These are phyloP conservation scores for Malus sylvestris DNA, from an alignment of 306 rosid species.

Conservation along the genomic window DNA sequence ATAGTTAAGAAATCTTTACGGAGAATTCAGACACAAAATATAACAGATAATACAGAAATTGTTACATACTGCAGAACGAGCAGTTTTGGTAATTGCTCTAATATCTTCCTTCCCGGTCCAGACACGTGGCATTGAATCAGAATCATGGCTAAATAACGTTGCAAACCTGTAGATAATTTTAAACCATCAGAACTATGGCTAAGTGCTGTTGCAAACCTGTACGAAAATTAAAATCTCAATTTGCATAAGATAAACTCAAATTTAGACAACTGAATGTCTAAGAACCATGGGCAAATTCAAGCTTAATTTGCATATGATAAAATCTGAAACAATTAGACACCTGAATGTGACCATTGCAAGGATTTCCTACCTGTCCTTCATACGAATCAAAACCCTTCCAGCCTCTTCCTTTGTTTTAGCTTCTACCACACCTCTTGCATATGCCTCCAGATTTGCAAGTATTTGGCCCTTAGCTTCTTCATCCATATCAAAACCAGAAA, in stretches of 20 bases:
- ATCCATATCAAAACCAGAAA: slow-evolving; percentile 71
- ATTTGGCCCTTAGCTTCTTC: slow-evolving; percentile 47
- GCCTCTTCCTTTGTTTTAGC: slow-evolving; percentile 93
- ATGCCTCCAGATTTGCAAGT: slow-evolving; percentile 40
- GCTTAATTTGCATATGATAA: slow-evolving; percentile 18
- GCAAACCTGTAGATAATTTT: slow-evolving; percentile 61
- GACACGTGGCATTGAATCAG: slow-evolving; percentile 95
- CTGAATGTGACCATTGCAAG: slow-evolving; percentile 11
- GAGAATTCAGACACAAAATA: neutral
- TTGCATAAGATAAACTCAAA: no score
- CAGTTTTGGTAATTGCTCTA: slow-evolving; percentile 83
- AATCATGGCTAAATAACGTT: slow-evolving; percentile 81
- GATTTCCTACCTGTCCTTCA: slow-evolving; percentile 84
- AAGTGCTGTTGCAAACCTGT: no score
- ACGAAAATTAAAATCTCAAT: no score
- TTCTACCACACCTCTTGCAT: slow-evolving; percentile 76
- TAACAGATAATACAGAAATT: slow-evolving; percentile 4
- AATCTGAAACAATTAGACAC: neutral
- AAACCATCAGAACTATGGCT: slow-evolving; percentile 44
- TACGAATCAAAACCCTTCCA: slow-evolving; percentile 78
- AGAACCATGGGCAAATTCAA: slow-evolving; percentile 12
- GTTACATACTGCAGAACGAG: slow-evolving; percentile 73
- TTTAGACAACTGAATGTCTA: no score
- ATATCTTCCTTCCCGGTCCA: slow-evolving; percentile 96
- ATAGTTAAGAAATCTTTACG: slow-evolving; percentile 2